Conservation (phyloP, 1,284 basidiomycete genomes). For the Peniophora sp. region DNA sequence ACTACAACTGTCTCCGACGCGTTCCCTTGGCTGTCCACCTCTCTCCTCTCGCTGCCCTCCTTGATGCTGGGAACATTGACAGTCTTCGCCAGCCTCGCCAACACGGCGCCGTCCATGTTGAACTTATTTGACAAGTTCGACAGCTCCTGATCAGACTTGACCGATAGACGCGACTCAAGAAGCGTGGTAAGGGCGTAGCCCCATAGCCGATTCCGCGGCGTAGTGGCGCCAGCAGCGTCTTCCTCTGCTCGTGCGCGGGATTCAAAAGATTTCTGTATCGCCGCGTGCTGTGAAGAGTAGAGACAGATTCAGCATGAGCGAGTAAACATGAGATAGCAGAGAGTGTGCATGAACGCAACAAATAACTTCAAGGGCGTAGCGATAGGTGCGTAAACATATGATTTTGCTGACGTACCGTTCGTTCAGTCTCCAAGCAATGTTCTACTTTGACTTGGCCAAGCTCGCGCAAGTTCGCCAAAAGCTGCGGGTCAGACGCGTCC, state of each 20-base stretch:
- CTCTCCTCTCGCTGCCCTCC: constrained; percentile 14
- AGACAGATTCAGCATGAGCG: neutral
- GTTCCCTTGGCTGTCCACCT: neutral
- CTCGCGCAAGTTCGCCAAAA: constrained; percentile 60
- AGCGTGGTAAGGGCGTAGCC: constrained; percentile 51
- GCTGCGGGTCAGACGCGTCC: constrained; percentile 72
- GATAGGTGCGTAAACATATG: no score
- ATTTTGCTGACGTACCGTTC: constrained; percentile 35
- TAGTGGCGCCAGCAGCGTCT: constrained; percentile 34
- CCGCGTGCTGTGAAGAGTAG: constrained; percentile 18
- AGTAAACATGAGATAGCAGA: constrained; percentile 1
- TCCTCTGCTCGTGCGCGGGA: constrained; percentile 48
- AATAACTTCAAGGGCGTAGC: no score
- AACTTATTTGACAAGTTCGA: constrained; percentile 45
- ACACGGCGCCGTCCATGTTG: constrained; percentile 45
- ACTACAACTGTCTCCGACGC: neutral
- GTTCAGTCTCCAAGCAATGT: constrained; percentile 51
- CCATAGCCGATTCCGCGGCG: constrained; percentile 44
- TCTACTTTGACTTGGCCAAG: constrained; percentile 72
- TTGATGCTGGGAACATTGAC: constrained; percentile 70
- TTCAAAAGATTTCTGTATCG: constrained; percentile 39
- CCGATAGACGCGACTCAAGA: constrained; percentile 59
- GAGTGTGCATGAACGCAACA: no score
- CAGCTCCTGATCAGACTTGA: constrained; percentile 34
- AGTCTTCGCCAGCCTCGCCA: constrained; percentile 51